Evolutionary conservation across 768 basidiomycete species (phyloP).

Genomic region (Pleurotus platypus): DNA sequence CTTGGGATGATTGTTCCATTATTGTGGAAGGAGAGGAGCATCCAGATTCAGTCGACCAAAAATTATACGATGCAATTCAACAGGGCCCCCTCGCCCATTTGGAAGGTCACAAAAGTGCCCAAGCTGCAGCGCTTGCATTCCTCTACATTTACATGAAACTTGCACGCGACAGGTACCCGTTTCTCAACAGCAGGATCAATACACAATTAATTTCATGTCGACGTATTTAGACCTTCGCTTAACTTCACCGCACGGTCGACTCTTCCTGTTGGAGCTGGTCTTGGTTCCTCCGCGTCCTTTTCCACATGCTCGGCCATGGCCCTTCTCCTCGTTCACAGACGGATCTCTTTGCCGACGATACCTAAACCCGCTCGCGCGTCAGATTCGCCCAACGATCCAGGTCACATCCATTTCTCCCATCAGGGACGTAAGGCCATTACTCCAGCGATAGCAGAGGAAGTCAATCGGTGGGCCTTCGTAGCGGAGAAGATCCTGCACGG

Average conservation of each 20-base stretch:
- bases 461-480: conserved; percentile 93
- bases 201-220: conserved; percentile 10
- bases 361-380: conserved; percentile 29
- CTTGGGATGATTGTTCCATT: conserved; percentile 72
- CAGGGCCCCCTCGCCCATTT: conserved; percentile 34
- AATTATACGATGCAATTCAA: conserved; percentile 70
- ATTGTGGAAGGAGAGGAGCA: conserved; percentile 48
- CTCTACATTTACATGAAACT: conserved; percentile 91
- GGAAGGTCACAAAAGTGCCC: conserved; percentile 32
- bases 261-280: conserved; percentile 90
- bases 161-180: conserved; percentile 54
- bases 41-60: conserved; percentile 67
- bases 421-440: conserved; percentile 65
- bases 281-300: conserved; percentile 96
- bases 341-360: conserved; percentile 56
- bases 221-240: conserved; percentile 58
- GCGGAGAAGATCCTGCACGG: conserved; percentile 96
- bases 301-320: conserved; percentile 83
- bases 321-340: conserved; percentile 71
- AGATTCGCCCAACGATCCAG: conserved; percentile 17
- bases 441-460: conserved; percentile 62
- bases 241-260: conserved; percentile 83
- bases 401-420: conserved; percentile 62
- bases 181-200: conserved; percentile 10
- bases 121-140: conserved; percentile 62